phyloP scores from a whole-genome alignment of 2,329 filamentous ascomycete genomes.

The Zarea fungicola region DNA sequence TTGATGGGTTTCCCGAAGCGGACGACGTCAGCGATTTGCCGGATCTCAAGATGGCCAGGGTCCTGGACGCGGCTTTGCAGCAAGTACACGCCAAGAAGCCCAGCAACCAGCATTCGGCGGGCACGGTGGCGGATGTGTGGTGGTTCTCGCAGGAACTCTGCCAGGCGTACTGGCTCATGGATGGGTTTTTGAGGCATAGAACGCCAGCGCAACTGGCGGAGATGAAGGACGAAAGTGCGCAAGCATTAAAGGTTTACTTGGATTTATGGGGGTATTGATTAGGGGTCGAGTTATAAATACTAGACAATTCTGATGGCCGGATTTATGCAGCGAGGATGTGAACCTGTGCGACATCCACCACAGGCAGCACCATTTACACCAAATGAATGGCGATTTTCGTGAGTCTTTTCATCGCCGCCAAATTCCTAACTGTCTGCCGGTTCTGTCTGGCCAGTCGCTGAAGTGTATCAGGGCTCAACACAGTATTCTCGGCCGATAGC shows the following conservation, averaged over 20 bases:
- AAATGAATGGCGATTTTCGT: too few species aligned
- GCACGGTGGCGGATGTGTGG: slow-evolving; percentile 6
- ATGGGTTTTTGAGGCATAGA: neutral
- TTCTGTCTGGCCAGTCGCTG: too few species aligned
- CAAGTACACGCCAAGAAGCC: neutral
- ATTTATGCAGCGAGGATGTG: too few species aligned
- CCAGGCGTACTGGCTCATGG: slow-evolving; percentile 10
- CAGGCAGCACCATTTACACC: too few species aligned
- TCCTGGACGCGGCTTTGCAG: slow-evolving; percentile 1
- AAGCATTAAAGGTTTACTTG: neutral
- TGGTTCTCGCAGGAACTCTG: slow-evolving; percentile 12
- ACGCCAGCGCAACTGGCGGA: neutral
- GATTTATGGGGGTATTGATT: slow-evolving; percentile 4
- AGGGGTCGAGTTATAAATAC: too few species aligned
- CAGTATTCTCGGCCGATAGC: too few species aligned
- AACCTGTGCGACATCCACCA: too few species aligned
- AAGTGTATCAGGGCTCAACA: too few species aligned
- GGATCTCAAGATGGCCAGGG: slow-evolving; percentile 1
- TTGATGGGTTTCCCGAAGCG: neutral
- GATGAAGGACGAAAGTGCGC: slow-evolving; percentile 1
- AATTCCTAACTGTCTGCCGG: too few species aligned
- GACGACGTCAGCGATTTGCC: neutral
- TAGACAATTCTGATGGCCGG: too few species aligned
- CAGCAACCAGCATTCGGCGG: neutral
- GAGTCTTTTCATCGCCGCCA: too few species aligned